Conservation (phyloP, 257 asterid genomes). For the Scutellaria minor region DNA sequence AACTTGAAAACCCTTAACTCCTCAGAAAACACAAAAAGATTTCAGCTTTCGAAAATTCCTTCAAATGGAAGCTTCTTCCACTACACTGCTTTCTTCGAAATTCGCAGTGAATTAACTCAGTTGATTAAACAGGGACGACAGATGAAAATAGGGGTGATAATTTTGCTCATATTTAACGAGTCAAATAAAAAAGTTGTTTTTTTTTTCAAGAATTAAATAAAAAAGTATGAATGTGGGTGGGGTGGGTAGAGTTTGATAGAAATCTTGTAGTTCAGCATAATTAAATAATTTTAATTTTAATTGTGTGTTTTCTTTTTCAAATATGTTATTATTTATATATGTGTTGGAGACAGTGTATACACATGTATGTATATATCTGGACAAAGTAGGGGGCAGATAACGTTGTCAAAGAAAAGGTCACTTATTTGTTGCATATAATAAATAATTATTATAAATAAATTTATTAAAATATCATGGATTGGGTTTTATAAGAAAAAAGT, state of each 20-base stretch:
- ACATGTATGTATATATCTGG: conserved; percentile 21
- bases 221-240: conserved; percentile 43
- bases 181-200: too few species aligned
- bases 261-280: conserved; percentile 25
- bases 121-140: conserved; percentile 13
- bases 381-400: conserved; percentile 24
- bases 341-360: conserved; percentile 27
- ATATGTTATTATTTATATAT: conserved; percentile 2
- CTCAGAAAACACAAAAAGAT: conserved; percentile 26
- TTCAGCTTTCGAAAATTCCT: conserved; percentile 40
- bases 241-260: conserved; percentile 52
- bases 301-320: not conserved
- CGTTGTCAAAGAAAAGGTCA: not conserved
- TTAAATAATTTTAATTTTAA: not conserved
- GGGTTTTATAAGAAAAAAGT: not conserved
- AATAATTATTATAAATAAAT: too few species aligned
- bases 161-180: conserved; percentile 9
- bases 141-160: conserved; percentile 19
- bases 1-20: conserved; percentile 39
- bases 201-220: conserved; percentile 17
- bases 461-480: conserved; percentile 1
- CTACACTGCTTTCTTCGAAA: conserved; percentile 21
- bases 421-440: not conserved
- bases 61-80: conserved; percentile 31
- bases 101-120: conserved; percentile 18